These are phyloP conservation scores for Alternaria sp. DNA, from an alignment of 2,329 filamentous ascomycete species.

Conservation along the genomic window DNA sequence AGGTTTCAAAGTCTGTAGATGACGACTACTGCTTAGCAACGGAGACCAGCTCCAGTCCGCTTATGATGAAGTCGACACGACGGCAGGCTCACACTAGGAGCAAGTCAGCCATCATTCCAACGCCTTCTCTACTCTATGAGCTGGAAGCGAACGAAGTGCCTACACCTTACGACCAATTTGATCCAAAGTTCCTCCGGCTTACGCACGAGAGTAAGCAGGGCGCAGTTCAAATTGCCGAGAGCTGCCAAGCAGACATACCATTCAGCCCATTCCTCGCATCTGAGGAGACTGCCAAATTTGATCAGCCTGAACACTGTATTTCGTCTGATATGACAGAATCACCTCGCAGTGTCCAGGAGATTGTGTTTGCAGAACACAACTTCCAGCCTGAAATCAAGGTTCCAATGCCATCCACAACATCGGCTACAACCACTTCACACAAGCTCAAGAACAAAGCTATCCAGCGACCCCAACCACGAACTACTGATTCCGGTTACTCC, in stretches of 20 bases:
- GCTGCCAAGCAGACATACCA: slow-evolving; percentile 43
- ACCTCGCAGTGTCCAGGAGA: slow-evolving; percentile 37
- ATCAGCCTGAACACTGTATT: slow-evolving; percentile 9
- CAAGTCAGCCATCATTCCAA: slow-evolving; percentile 38
- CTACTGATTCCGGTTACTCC: slow-evolving; percentile 53
- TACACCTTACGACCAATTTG: not conserved
- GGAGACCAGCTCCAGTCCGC: slow-evolving; percentile 29
- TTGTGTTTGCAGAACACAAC: slow-evolving; percentile 28
- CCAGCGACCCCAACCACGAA: slow-evolving; percentile 39
- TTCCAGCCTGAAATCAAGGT: slow-evolving; percentile 13
- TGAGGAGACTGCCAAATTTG: not conserved
- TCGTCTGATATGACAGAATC: slow-evolving; percentile 22
- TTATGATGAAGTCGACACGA: slow-evolving; percentile 33
- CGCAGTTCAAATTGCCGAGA: slow-evolving; percentile 36
- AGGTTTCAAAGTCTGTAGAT: slow-evolving; percentile 21
- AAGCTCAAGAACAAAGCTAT: slow-evolving; percentile 15
- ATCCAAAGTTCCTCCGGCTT: slow-evolving; percentile 26
- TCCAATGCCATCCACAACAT: slow-evolving; percentile 20
- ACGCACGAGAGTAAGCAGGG: slow-evolving; percentile 32
- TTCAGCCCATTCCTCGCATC: slow-evolving; percentile 34
- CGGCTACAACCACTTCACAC: slow-evolving; percentile 5
- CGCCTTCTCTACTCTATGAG: slow-evolving; percentile 24
- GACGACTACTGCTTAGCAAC: slow-evolving; percentile 44
- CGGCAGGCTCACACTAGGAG: slow-evolving; percentile 38
- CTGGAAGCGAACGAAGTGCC: slow-evolving; percentile 3